Conservation (phyloP, 192 early-diverging fungal species). For the Ramicandelaber brevisporus region DNA sequence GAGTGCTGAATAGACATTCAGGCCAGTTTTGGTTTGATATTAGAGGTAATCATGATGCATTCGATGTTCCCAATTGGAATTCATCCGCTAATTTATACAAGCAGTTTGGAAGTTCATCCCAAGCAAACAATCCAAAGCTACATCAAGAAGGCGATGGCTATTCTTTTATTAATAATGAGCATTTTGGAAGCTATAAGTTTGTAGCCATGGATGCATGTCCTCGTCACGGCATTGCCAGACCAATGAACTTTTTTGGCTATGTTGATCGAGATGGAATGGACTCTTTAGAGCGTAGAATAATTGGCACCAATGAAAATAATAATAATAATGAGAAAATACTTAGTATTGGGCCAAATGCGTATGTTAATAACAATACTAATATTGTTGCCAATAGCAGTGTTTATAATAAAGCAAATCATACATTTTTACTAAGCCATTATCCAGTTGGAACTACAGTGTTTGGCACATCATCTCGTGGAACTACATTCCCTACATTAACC, state of each 20-base stretch:
- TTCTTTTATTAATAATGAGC: slow-evolving; percentile 24
- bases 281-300: slow-evolving; percentile 25
- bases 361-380: not conserved
- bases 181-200: slow-evolving; percentile 60
- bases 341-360: too few relatives aligned
- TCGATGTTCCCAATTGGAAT: slow-evolving; percentile 37
- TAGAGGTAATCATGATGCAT: slow-evolving; percentile 91
- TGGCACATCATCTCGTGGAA: slow-evolving; percentile 29
- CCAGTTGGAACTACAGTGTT: slow-evolving; percentile 55
- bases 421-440: slow-evolving; percentile 30
- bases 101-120: slow-evolving; percentile 21
- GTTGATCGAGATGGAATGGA: slow-evolving; percentile 50
- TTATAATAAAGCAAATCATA: slow-evolving; percentile 13
- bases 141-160: slow-evolving; percentile 22
- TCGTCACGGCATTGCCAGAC: slow-evolving; percentile 38
- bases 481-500: slow-evolving; percentile 29
- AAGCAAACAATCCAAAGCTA: too few relatives aligned
- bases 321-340: too few relatives aligned
- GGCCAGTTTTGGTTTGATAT: slow-evolving; percentile 56
- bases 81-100: slow-evolving; percentile 32
- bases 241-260: slow-evolving; percentile 81
- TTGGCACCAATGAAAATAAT: slow-evolving; percentile 27
- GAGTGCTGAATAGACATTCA: slow-evolving; percentile 16
- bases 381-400: not conserved
- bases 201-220: slow-evolving; percentile 63